phyloP scores from a whole-genome alignment of 2,329 filamentous ascomycete species.

The Fusarium chuoi region DNA sequence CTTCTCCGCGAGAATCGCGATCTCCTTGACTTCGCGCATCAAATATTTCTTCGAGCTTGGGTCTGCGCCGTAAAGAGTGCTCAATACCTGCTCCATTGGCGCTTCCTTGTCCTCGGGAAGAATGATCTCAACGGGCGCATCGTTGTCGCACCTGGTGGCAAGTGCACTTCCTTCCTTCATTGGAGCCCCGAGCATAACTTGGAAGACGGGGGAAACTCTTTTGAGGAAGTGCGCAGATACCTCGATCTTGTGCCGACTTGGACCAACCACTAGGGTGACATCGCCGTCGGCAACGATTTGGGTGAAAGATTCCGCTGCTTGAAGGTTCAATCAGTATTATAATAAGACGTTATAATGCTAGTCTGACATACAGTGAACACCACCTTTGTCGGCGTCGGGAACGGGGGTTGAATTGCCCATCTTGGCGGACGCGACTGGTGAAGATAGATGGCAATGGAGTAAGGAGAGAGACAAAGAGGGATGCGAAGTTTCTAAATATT shows the following conservation, averaged over 20 bases:
- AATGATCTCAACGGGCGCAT: rapidly evolving
- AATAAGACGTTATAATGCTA: no score
- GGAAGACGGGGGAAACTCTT: background rate
- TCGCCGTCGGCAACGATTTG: background rate
- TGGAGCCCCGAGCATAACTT: background rate
- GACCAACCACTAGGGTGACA: background rate
- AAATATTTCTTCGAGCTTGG: rapidly evolving
- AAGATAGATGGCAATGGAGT: background rate
- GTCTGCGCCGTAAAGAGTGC: background rate
- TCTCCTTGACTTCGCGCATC: rapidly evolving
- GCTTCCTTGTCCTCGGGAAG: background rate
- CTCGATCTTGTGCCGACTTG: background rate
- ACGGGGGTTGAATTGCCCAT: background rate
- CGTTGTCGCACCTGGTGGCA: rapidly evolving
- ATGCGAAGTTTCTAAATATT: background rate
- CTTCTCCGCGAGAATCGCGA: background rate
- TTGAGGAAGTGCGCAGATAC: background rate
- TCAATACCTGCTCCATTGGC: rapidly evolving
- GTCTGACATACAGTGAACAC: no score
- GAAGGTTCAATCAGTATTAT: no score
- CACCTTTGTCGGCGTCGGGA: rapidly evolving
- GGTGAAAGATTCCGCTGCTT: no score
- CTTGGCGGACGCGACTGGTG: background rate
- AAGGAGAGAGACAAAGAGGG: background rate
- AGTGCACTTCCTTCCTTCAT: background rate